Evolutionary conservation across 2,329 filamentous ascomycete species (phyloP).

Genomic region (Stagonosporopsis cucurbitacearum): DNA sequence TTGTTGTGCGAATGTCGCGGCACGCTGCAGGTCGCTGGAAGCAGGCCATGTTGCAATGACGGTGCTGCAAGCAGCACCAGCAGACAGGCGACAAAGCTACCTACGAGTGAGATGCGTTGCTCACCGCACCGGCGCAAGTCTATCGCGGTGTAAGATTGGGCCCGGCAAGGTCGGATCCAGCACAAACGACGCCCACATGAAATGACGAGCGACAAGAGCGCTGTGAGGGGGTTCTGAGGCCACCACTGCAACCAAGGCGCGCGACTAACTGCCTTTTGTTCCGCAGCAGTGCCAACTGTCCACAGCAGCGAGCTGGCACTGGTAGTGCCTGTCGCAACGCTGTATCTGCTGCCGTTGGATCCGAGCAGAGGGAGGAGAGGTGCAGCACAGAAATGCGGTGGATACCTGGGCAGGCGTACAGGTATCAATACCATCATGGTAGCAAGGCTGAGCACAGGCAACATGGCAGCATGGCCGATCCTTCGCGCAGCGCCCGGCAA

Average conservation of each 20-base stretch:
- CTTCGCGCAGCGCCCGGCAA: not conserved
- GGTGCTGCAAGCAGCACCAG: slow-evolving; percentile 12
- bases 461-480: slow-evolving; percentile 8
- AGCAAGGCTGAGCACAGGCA: slow-evolving; percentile 14
- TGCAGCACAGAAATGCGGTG: slow-evolving; percentile 1
- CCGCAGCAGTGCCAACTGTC: slow-evolving; percentile 24
- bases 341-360: slow-evolving; percentile 9
- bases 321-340: slow-evolving; percentile 2
- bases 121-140: slow-evolving; percentile 10
- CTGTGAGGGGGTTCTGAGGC: slow-evolving; percentile 18
- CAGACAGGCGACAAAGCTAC: not conserved
- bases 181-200: slow-evolving; percentile 16
- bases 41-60: slow-evolving; percentile 19
- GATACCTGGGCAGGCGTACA: slow-evolving; percentile 7
- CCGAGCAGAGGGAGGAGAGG: slow-evolving; percentile 8
- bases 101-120: not conserved
- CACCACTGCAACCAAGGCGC: slow-evolving; percentile 19
- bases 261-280: slow-evolving; percentile 21
- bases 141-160: slow-evolving; percentile 19
- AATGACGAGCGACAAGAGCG: slow-evolving; percentile 22
- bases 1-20: slow-evolving; percentile 3
- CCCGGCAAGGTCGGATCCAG: slow-evolving; percentile 23
- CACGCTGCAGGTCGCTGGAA: slow-evolving; percentile 22
- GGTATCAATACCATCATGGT: too few relatives aligned
- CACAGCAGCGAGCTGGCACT: slow-evolving; percentile 17